Evolutionary conservation across 768 basidiomycete genomes (phyloP).

Genomic region (Tylopilus sp.): DNA sequence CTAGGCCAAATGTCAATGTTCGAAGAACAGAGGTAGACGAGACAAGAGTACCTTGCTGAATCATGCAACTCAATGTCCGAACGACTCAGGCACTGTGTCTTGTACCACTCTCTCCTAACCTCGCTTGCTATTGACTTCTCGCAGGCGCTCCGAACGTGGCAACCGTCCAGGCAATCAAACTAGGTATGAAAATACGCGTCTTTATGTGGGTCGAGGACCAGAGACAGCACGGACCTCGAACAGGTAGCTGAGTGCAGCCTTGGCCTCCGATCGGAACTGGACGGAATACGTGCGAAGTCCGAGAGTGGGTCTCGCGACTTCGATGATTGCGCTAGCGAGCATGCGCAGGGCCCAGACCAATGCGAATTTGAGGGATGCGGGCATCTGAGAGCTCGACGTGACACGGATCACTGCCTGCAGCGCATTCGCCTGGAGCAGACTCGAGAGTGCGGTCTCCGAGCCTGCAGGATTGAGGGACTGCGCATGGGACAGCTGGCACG

Average conservation of each 20-base stretch:
- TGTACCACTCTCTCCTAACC: constrained; percentile 70
- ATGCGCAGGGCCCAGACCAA: constrained; percentile 63
- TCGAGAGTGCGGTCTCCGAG: constrained; percentile 56
- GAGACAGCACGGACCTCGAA: constrained; percentile 46
- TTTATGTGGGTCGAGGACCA: background rate
- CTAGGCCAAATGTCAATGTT: constrained; percentile 30
- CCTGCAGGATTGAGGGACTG: constrained; percentile 37
- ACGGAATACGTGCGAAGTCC: constrained; percentile 41
- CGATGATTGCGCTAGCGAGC: constrained; percentile 56
- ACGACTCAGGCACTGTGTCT: constrained; percentile 60
- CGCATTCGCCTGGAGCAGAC: constrained; percentile 55
- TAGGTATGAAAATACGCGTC: constrained; percentile 20
- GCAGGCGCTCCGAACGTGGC: constrained; percentile 52
- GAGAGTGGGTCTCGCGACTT: constrained; percentile 64
- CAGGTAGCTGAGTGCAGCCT: constrained; percentile 52
- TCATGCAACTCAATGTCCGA: constrained; percentile 45
- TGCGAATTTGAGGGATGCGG: constrained; percentile 50
- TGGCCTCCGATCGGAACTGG: constrained; percentile 49
- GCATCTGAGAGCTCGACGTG: constrained; percentile 39
- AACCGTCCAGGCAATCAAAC: too few relatives aligned
- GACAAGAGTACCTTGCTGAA: constrained; percentile 45
- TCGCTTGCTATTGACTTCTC: constrained; percentile 54
- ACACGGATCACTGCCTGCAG: constrained; percentile 61
- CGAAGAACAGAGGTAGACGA: background rate
- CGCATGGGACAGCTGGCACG: background rate